Base-by-base conservation (phyloP, 2,329 filamentous ascomycete species). In the Biscogniauxia sp. region DNA sequence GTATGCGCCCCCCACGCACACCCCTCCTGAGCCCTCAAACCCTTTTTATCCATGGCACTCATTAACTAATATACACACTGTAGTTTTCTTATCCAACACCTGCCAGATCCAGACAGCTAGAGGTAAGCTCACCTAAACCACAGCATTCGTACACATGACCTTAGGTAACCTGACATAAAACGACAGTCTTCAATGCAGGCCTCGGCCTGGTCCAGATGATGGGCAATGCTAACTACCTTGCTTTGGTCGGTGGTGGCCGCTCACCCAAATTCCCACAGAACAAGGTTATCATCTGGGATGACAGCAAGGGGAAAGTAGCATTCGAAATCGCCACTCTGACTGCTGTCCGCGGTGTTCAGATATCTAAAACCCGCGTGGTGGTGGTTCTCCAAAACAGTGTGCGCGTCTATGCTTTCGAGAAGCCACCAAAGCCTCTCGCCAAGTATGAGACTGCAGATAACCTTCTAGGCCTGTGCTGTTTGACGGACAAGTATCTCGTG, bases 281-380 rank as follows among this genome's bases (percentile, higher is more conserved):
- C 77, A 96, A 96, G 81, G 91, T 93, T 54, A 88, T 96, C 66
- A 91, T 98, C 69, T 98, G 93, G 93, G 93, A 99, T 74, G 92
- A 96, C 70, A 83, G 86, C 62, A 91, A 90, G 66, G 87, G 89
- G 63, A 90, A 88, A 66, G 76, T 81, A 8, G 87, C 89, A 7
- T 82, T 91, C 15, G 89, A 93, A 64, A 90, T 98, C 68, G 89
- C 94, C 59, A 89, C 93, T 63, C 85, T 91, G 60, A 93, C 91
- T 20, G 86, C 90, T 1, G 87, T 98, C 23, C 85, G 93, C 17
- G 90, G 92, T 49, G 86, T 97, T 26, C 88, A 91, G 66, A 79
- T 98, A 23, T 89, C 88, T 20, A 86, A 88, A 64, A 87, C 88
- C 56, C 88, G 89, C 70, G 88, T 97, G 66, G 87, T 92, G 23